Base-by-base conservation (phyloP, 495 filamentous ascomycete species). In the Aspergillus mulundensis region DNA sequence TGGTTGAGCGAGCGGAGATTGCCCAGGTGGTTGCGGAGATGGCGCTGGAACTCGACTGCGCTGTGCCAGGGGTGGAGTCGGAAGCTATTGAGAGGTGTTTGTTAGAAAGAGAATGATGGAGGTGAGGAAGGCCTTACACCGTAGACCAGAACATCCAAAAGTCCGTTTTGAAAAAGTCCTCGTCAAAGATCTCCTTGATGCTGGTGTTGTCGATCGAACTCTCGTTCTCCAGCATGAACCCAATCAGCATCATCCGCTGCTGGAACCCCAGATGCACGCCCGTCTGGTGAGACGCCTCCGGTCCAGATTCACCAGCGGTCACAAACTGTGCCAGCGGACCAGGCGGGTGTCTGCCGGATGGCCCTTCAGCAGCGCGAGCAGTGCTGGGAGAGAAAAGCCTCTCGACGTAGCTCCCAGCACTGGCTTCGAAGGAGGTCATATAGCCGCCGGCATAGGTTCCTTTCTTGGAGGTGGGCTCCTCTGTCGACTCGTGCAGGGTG, bases 111-210 rank as follows among this genome's bases (percentile, higher is more conserved):
- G 4, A 4, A 30, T 30, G 5, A 30, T 30, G 20, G 15, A 10
- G 12, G 7, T 8, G 20, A 20, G 30, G 10, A 45, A 21, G 45
- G 34, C 56, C 51, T 56, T 10, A 70, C 66, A 62, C 69, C 10
- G 68, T 70, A 8, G 66, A 66, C 69, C 66, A 72, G 56, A 71
- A 58, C 24, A 54, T 68, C 72, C 72, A 76, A 53, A 74, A 76
- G 14, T 63, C 68, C 1, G 66, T 67, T 24, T 62, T 25, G 62
- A 76, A 74, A 53, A 76, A 76, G 1, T 36, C 54, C 16, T 60
- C 52, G n/a, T 56, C 63, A 36, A 76, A 74, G 16, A 62, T 46
- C 20, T 70, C 68, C 30, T 69, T 53, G 32, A 76, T 74, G 7
- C 60, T 63, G 50, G 65, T 69, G 2, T 24, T 54, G 12, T 59